Evolutionary conservation across 768 basidiomycete species (phyloP), one percentile per base, ranked within the genome.

Genomic region (Gyrodon lividus): DNA sequence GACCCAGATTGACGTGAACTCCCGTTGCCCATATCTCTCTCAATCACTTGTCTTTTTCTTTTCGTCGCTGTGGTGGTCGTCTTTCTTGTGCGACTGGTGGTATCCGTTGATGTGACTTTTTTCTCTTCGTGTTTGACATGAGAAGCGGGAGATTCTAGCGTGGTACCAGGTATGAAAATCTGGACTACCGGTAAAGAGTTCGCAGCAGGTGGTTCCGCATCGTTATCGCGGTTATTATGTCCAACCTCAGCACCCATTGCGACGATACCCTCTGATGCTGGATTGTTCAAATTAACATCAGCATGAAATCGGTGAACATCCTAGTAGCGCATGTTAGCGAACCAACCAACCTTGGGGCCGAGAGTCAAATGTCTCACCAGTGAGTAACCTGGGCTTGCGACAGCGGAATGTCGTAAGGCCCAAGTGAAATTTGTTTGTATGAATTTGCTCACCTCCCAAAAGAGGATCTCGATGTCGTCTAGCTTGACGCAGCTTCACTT

Each of bases 111-210:
- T n/a, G n/a, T n/a, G n/a, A n/a, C 28, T 12, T 16, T 30, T 31
- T 35, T 31, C 6, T 6, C 17, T 14, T 49, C 46, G 39, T 24
- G 6, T 40, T 24, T 20, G 2, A 22, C 19, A 20, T n/a, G 39
- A 19, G 42, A 26, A n/a, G 46, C 0, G 6, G 17, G 1, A n/a
- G 6, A 2, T 31, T 39, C 37, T 13, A 43, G 43, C 10, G 39
- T 48, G 1, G 35, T 31, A 33, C 37, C 48, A 37, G 59, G 59
- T 24, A 53, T 14, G 17, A 52, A 56, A n/a, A 60, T 47, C 13
- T 37, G 54, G 17, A 48, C 38, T 20, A 6, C 22, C 17, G 7
- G 51, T 9, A 2, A 34, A 48, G 23, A 10, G 7, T 20, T 24
- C 16, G 39, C 47, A 41, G 6, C 22, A 19, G 12, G 31, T 5